Evolutionary conservation across 257 asterid species (phyloP).

Genomic region (Agastache rugosa): DNA sequence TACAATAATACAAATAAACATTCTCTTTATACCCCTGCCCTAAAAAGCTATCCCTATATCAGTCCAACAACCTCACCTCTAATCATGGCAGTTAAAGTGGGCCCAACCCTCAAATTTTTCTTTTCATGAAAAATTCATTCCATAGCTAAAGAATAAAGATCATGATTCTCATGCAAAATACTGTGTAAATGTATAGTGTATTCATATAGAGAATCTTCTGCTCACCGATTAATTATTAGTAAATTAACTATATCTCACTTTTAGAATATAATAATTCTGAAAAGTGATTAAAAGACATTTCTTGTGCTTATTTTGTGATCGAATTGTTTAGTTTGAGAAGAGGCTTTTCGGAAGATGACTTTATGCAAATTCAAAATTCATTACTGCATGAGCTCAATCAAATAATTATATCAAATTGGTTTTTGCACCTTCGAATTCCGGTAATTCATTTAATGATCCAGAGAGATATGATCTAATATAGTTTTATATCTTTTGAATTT

Average conservation of each 20-base stretch:
- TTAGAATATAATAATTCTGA: background rate
- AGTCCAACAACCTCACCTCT: conserved; percentile 25
- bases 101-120: background rate
- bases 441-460: no score
- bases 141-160: background rate
- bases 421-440: no score
- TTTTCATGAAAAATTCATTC: no score
- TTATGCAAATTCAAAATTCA: background rate
- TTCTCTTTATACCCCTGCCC: conserved; percentile 29
- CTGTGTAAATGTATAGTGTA: background rate
- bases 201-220: background rate
- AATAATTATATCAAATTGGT: no score
- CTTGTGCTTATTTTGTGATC: background rate
- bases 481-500: no score
- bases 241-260: background rate
- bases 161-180: conserved; percentile 33
- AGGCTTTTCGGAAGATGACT: background rate
- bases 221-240: background rate
- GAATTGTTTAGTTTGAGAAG: background rate
- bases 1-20: conserved; percentile 6
- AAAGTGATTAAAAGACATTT: background rate
- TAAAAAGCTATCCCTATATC: conserved; percentile 22
- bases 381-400: no score
- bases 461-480: no score
- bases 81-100: conserved; percentile 35